These are phyloP conservation scores for Gleditsia sinensis DNA, from an alignment of 306 rosid genomes.

Conservation along the genomic window DNA sequence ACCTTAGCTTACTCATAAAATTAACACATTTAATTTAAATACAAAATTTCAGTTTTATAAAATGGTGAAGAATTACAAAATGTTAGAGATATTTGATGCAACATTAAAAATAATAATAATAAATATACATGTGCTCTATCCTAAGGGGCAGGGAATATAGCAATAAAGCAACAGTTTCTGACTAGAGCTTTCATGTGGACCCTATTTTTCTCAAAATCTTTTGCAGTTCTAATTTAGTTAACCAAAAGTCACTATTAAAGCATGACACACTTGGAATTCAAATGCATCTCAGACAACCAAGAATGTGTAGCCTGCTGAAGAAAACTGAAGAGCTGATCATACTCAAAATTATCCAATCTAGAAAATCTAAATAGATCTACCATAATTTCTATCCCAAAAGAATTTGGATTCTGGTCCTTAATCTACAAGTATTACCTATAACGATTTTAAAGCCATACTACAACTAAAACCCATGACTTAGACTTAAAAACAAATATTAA, in stretches of 20 bases:
- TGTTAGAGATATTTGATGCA: not conserved
- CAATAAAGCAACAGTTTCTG: constrained; percentile 7
- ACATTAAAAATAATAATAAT: not conserved
- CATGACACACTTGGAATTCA: not conserved
- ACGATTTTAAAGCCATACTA: constrained; percentile 7
- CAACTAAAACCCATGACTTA: not conserved
- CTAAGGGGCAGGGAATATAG: constrained; percentile 2
- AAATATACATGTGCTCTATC: not conserved
- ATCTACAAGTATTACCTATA: constrained; percentile 2
- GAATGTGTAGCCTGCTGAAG: constrained; percentile 16
- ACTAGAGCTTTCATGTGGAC: constrained; percentile 12
- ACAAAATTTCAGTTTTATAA: not conserved
- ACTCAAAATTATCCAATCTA: constrained; percentile 1
- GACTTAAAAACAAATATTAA: not conserved
- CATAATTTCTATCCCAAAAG: constrained; percentile 23
- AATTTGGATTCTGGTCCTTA: constrained; percentile 32
- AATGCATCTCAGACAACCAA: not conserved
- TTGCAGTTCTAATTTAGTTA: constrained; percentile 3
- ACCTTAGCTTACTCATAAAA: not conserved
- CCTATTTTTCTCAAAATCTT: constrained; percentile 18
- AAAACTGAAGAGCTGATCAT: constrained; percentile 5
- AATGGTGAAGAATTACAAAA: not conserved
- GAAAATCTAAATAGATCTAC: not conserved
- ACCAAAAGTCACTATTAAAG: not conserved
- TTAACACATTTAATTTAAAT: not conserved